Conservation (phyloP, 139 green algal species). For the Volvox reticuliferus region DNA sequence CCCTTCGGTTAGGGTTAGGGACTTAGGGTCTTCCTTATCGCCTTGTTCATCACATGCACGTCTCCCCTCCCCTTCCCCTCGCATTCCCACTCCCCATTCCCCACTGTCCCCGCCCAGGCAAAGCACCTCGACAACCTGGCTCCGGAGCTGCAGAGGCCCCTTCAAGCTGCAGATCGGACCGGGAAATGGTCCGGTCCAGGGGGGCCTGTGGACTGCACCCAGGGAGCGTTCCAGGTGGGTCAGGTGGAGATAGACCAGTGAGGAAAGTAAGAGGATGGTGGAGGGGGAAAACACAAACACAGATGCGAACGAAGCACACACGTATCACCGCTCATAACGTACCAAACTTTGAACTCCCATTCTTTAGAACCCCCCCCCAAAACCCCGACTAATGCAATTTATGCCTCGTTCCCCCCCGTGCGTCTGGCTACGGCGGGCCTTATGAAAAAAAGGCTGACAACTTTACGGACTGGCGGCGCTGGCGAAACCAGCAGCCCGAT, state of each 20-base stretch:
- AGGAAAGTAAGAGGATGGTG: too few species aligned
- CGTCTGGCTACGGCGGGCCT: too few species aligned
- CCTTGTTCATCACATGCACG: neutral
- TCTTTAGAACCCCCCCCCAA: too few species aligned
- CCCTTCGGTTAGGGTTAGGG: too few species aligned
- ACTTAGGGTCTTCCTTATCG: neutral
- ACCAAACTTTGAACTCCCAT: too few species aligned
- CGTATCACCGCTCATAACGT: too few species aligned
- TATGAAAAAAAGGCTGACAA: slow-evolving; percentile 7
- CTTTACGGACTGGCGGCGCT: slow-evolving; percentile 32
- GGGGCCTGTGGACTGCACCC: neutral
- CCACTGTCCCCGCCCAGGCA: neutral
- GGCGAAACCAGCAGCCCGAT: slow-evolving; percentile 40
- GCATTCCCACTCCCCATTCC: too few species aligned
- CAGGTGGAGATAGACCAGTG: neutral
- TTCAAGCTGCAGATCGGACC: neutral
- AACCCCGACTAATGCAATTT: too few species aligned
- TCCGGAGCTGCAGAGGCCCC: neutral
- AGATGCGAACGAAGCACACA: too few species aligned
- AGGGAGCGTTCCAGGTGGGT: slow-evolving; percentile 7
- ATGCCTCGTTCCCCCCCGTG: too few species aligned
- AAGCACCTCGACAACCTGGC: slow-evolving; percentile 48
- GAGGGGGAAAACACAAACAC: too few species aligned
- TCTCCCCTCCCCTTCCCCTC: too few species aligned
- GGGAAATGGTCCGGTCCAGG: neutral